These are phyloP conservation scores for Mycena kentingensis DNA, from an alignment of 768 basidiomycete genomes.

Conservation along the genomic window DNA sequence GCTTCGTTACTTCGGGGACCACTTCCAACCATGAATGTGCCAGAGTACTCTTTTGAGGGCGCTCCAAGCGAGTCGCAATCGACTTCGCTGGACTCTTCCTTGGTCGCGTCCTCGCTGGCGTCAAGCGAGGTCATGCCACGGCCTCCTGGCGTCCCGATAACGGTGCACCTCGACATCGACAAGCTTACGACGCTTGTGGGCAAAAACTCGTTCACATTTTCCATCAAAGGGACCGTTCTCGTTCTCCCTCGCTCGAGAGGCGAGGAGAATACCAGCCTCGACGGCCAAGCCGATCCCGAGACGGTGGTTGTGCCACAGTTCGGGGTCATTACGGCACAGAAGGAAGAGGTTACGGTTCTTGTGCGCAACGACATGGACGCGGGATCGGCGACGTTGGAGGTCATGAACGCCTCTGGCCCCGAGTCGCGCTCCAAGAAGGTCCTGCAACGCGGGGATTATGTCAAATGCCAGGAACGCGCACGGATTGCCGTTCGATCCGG, in stretches of 20 bases:
- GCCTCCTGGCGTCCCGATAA: slow-evolving; percentile 64
- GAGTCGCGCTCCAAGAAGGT: slow-evolving; percentile 36
- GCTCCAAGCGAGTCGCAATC: slow-evolving; percentile 28
- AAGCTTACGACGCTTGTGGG: slow-evolving; percentile 61
- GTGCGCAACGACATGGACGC: slow-evolving; percentile 61
- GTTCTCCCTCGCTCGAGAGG: slow-evolving; percentile 47
- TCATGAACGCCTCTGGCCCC: slow-evolving; percentile 59
- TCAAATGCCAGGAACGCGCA: slow-evolving; percentile 25
- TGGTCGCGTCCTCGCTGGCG: slow-evolving; percentile 45
- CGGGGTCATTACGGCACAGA: slow-evolving; percentile 66
- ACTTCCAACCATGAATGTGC: slow-evolving; percentile 60
- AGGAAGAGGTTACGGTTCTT: slow-evolving; percentile 57
- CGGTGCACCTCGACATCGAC: slow-evolving; percentile 79
- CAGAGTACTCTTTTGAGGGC: slow-evolving; percentile 78
- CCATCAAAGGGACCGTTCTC: slow-evolving; percentile 64
- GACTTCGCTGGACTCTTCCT: slow-evolving; percentile 40
- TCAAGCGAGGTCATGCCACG: slow-evolving; percentile 25
- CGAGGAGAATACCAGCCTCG: slow-evolving; percentile 2
- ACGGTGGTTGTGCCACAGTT: slow-evolving; percentile 70
- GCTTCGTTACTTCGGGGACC: slow-evolving; percentile 76
- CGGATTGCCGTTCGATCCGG: slow-evolving; percentile 18
- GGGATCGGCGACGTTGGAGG: slow-evolving; percentile 51
- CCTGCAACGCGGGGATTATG: slow-evolving; percentile 22
- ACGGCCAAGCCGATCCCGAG: slow-evolving; percentile 38
- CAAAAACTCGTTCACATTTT: slow-evolving; percentile 67